Conservation (phyloP, 768 basidiomycete species). For the Podaxis sp. region DNA sequence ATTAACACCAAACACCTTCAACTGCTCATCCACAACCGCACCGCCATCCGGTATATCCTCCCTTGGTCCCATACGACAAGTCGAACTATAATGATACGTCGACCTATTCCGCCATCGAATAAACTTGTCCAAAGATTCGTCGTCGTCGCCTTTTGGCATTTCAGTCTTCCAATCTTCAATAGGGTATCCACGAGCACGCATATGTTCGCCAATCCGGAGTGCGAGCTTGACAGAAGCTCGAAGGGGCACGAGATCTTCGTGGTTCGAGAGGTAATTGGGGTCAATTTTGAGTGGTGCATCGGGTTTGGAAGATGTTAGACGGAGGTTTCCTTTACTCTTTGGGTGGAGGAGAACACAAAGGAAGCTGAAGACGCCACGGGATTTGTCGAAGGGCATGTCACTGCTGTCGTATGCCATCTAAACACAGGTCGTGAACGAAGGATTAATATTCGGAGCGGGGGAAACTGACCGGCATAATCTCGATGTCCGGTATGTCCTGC, state of each 20-base stretch:
- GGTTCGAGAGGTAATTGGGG: slow-evolving; percentile 43
- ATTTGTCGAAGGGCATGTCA: slow-evolving; percentile 11
- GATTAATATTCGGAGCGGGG: neutral
- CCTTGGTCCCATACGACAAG: slow-evolving; percentile 44
- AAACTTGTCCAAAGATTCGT: slow-evolving; percentile 35
- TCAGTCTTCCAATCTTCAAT: slow-evolving; percentile 37
- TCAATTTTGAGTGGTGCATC: slow-evolving; percentile 43
- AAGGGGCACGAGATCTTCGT: slow-evolving; percentile 41
- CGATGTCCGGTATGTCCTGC: slow-evolving; percentile 35
- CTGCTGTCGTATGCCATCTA: slow-evolving; percentile 8
- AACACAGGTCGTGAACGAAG: neutral
- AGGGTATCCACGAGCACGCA: slow-evolving; percentile 32
- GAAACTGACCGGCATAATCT: slow-evolving; percentile 30
- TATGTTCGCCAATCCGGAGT: slow-evolving; percentile 35
- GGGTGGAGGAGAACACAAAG: slow-evolving; percentile 28
- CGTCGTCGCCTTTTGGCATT: slow-evolving; percentile 36
- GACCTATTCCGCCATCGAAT: slow-evolving; percentile 41
- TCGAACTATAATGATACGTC: slow-evolving; percentile 45
- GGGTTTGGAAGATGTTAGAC: slow-evolving; percentile 37
- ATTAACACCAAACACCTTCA: slow-evolving; percentile 42
- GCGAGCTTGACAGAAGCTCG: slow-evolving; percentile 37
- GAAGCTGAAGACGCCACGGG: slow-evolving; percentile 24
- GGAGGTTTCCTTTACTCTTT: slow-evolving; percentile 38
- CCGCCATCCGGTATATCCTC: slow-evolving; percentile 28
- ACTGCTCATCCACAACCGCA: slow-evolving; percentile 37